phyloP scores from a whole-genome alignment of 2,329 filamentous ascomycete species.

The Alternaria sp. region DNA sequence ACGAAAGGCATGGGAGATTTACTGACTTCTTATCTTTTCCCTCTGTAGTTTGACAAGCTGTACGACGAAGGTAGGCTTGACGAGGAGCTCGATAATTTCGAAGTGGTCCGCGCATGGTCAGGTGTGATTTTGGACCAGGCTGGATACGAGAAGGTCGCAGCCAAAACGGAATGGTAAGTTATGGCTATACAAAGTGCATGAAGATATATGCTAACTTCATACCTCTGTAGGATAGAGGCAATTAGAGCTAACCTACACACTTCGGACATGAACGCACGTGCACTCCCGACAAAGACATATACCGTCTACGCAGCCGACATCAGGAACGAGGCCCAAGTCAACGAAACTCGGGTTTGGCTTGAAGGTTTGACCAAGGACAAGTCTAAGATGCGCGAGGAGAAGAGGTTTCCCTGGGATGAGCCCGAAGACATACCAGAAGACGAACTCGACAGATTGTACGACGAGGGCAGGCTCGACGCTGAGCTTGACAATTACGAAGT shows the following conservation, averaged over 20 bases:
- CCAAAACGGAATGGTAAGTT: background rate
- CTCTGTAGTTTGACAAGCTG: background rate
- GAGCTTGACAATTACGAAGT: background rate
- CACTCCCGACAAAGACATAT: background rate
- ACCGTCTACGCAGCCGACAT: background rate
- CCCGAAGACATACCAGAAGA: background rate
- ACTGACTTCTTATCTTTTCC: background rate
- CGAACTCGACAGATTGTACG: background rate
- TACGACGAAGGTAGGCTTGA: background rate
- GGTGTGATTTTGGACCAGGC: background rate
- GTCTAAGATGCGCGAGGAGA: background rate
- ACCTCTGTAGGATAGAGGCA: background rate
- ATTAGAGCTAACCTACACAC: background rate
- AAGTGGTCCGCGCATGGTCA: background rate
- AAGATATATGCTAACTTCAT: background rate
- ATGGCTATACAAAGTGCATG: background rate
- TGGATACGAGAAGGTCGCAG: background rate
- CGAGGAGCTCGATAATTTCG: background rate
- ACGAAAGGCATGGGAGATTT: background rate
- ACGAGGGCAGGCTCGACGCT: background rate
- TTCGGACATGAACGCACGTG: background rate
- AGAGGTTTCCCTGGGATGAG: background rate
- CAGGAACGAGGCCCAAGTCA: background rate
- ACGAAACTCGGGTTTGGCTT: background rate
- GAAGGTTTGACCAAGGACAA: background rate